Base-by-base conservation (phyloP, 495 filamentous ascomycete species). In the Chaetomium cochliodes region DNA sequence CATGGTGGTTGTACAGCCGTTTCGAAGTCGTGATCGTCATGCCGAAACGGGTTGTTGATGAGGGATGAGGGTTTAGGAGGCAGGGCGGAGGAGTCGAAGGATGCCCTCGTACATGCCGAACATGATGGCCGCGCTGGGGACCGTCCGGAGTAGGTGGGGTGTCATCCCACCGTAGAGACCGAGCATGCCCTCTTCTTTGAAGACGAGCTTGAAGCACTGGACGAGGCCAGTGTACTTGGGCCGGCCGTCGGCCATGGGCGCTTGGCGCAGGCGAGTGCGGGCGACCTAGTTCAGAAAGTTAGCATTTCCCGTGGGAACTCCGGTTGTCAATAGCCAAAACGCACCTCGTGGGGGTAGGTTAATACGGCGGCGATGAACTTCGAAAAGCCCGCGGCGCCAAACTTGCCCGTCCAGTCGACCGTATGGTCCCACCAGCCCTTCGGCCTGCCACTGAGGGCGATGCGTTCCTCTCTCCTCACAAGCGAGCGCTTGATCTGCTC, bases 51-150 rank as follows among this genome's bases (percentile, higher is more conserved):
- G 11, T 33, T 12, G 55, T 7, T 26, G 22, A 3, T 1, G 23
- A n/a, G n/a, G 9, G 56, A n/a, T n/a, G n/a, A 7, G 39, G 12
- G 1, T 7, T 11, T 72, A 72, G 1, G 69, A 64, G 42, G 63
- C 52, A 13, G 72, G 69, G 39, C 69, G 76, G 39, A 86, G 72
- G 22, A 88, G 65, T 47, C 85, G 84, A 57, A 96, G 78, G 63
- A 94, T 90, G 33, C 84, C 86, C 75, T 96, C 92, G 74, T 96
- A 96, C 75, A 92, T 92, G 64, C 91, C 91, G 69, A 96, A 93
- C 82, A 93, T 96, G 72, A 96, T 93, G 58, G 90, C 90, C 15
- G 92, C 92, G 57, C 89, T 92, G 6, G 92, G 92, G 4, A 96
- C 91, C 15, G 92, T 92, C 42, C 92, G 85, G 65, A 93, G 80